These are phyloP conservation scores for Phytophthora sp. DNA, from an alignment of 352 stramenopile species.

Conservation along the genomic window DNA sequence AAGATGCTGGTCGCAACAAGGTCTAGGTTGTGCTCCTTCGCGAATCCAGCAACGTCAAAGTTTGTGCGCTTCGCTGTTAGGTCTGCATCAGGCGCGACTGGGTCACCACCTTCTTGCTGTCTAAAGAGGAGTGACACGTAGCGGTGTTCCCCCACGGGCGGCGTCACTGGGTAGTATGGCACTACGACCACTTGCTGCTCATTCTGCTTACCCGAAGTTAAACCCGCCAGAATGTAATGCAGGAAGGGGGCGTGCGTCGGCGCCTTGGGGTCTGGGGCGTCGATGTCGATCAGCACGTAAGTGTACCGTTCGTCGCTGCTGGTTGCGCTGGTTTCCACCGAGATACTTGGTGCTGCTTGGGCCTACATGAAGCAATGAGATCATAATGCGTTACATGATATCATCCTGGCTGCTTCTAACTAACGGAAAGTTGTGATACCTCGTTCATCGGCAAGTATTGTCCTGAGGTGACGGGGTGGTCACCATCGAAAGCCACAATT, in stretches of 20 bases:
- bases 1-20: slow-evolving; percentile 46
- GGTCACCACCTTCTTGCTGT: slow-evolving; percentile 24
- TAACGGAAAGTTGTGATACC: slow-evolving; percentile 17
- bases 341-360: slow-evolving; percentile 35
- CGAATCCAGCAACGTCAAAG: slow-evolving; percentile 58
- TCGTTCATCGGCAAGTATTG: slow-evolving; percentile 45
- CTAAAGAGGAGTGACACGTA: slow-evolving; percentile 64
- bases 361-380: slow-evolving; percentile 23
- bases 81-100: slow-evolving; percentile 10
- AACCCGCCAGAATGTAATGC: slow-evolving; percentile 64
- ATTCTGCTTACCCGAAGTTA: slow-evolving; percentile 7
- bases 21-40: slow-evolving; percentile 32
- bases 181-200: slow-evolving; percentile 39
- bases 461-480: slow-evolving; percentile 17
- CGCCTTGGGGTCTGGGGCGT: slow-evolving; percentile 57
- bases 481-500: slow-evolving; percentile 32
- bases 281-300: slow-evolving; percentile 73
- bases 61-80: slow-evolving; percentile 45
- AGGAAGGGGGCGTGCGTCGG: slow-evolving; percentile 72
- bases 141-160: slow-evolving; percentile 55
- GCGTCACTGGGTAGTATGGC: slow-evolving; percentile 66
- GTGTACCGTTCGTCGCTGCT: slow-evolving; percentile 47
- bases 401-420: slow-evolving; percentile 4
- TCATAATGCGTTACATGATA: neutral
- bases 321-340: slow-evolving; percentile 9